These are phyloP conservation scores for Aspergillus kassunensis DNA, from an alignment of 495 filamentous ascomycete genomes.

Conservation along the genomic window DNA sequence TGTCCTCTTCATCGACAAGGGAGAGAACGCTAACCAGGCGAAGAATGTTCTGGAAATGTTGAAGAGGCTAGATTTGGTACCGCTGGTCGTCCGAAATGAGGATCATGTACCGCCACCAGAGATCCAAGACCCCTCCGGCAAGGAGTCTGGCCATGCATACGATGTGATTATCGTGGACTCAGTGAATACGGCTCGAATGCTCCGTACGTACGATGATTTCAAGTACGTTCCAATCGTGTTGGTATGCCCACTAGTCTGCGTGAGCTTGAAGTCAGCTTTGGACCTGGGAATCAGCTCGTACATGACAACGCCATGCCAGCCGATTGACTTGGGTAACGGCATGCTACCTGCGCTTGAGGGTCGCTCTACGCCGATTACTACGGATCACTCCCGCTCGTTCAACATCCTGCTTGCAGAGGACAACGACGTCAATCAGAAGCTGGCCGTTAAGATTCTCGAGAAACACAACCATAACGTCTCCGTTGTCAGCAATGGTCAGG, in stretches of 20 bases:
- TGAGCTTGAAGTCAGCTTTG: constrained; percentile 89
- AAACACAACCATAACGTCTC: constrained; percentile 97
- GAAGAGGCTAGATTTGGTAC: constrained; percentile 70
- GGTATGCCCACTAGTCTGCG: constrained; percentile 83
- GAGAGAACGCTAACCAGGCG: constrained; percentile 68
- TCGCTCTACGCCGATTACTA: constrained; percentile 82
- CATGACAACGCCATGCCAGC: constrained; percentile 95
- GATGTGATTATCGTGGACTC: constrained; percentile 98
- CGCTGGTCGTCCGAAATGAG: constrained; percentile 71
- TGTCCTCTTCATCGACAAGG: constrained; percentile 95
- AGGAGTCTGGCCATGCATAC: constrained; percentile 65
- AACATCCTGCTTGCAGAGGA: constrained; percentile 96
- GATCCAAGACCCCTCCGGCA: constrained; percentile 51
- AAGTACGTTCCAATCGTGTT: constrained; percentile 97
- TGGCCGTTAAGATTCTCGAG: constrained; percentile 95
- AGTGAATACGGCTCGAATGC: constrained; percentile 77
- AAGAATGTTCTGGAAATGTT: constrained; percentile 77
- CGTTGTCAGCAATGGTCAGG: constrained; percentile 90
- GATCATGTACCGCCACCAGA: constrained; percentile 58
- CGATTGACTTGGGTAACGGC: constrained; percentile 94
- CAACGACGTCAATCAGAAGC: constrained; percentile 94
- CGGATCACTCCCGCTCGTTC: constrained; percentile 93
- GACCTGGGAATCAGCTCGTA: constrained; percentile 97
- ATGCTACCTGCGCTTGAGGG: constrained; percentile 98
- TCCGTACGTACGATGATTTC: constrained; percentile 87